Conservation (phyloP, 257 asterid genomes). For the Voacanga thouarsii region DNA sequence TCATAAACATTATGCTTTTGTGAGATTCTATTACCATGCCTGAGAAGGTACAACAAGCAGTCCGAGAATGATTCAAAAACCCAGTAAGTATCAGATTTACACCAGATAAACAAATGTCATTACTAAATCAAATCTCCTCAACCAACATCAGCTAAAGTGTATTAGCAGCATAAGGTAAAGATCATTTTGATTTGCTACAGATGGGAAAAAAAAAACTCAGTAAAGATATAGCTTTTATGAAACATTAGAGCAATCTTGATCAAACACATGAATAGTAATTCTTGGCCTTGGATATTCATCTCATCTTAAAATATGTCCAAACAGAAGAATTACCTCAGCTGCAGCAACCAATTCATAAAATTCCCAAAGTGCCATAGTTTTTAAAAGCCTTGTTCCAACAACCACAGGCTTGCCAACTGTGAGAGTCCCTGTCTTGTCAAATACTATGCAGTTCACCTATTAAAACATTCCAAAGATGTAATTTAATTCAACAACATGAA, state of each 20-base stretch:
- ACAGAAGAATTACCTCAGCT: slow-evolving; percentile 54
- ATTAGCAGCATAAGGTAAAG: background rate
- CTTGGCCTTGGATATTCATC: background rate
- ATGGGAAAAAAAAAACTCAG: background rate
- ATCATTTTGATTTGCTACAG: background rate
- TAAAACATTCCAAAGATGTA: background rate
- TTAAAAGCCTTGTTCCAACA: slow-evolving; percentile 49
- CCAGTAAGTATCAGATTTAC: background rate
- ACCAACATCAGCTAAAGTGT: background rate
- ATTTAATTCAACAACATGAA: background rate
- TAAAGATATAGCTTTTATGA: background rate
- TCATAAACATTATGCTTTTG: background rate
- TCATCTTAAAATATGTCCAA: background rate
- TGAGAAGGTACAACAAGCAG: background rate
- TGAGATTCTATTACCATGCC: background rate
- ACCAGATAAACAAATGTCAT: background rate
- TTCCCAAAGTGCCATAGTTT: slow-evolving; percentile 45
- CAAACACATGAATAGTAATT: background rate
- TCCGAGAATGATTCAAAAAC: background rate
- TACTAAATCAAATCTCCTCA: background rate
- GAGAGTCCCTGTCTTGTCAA: slow-evolving; percentile 89
- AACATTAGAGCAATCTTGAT: background rate
- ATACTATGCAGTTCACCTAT: slow-evolving; percentile 68
- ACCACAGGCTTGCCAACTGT: slow-evolving; percentile 82
- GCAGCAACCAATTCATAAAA: slow-evolving; percentile 67